Conservation (phyloP, 805 yeast genomes). For the Kodamaea laetipori region DNA sequence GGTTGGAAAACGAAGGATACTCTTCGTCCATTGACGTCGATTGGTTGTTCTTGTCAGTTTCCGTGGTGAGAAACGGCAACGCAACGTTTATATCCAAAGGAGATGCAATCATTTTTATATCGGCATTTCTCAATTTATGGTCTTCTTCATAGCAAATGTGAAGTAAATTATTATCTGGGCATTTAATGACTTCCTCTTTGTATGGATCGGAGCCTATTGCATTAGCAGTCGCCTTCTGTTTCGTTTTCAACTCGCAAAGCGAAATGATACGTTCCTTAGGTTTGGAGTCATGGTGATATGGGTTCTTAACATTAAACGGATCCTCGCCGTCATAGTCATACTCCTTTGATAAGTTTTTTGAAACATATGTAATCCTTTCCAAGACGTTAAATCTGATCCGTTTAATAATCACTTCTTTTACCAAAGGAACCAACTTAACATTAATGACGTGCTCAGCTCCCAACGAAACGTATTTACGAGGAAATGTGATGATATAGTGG, state of each 20-base stretch:
- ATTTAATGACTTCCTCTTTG: conserved; percentile 61
- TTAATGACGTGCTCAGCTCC: conserved; percentile 62
- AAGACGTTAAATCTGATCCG: conserved; percentile 65
- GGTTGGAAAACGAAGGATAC: conserved; percentile 10
- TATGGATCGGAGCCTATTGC: conserved; percentile 43
- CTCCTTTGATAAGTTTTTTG: conserved; percentile 55
- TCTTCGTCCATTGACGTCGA: conserved; percentile 21
- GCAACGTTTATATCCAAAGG: conserved; percentile 48
- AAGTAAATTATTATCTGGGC: conserved; percentile 62
- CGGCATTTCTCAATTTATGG: conserved; percentile 1
- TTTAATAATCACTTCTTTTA: conserved; percentile 61
- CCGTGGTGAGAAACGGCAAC: conserved; percentile 45
- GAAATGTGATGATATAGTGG: conserved; percentile 70
- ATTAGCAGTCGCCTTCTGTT: conserved; percentile 32
- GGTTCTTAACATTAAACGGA: conserved; percentile 15
- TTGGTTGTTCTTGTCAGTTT: conserved; percentile 31
- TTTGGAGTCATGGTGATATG: conserved; percentile 11
- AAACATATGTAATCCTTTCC: conserved; percentile 65
- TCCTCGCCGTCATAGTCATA: conserved; percentile 51
- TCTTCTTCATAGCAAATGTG: conserved; percentile 53
- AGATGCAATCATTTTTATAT: conserved; percentile 35
- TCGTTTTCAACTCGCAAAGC: conserved; percentile 65
- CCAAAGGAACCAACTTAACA: conserved; percentile 66
- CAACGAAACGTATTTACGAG: conserved; percentile 65
- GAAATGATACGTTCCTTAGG: conserved; percentile 54